These are phyloP conservation scores for Purshia tridentata DNA, from an alignment of 306 rosid species.

Conservation along the genomic window DNA sequence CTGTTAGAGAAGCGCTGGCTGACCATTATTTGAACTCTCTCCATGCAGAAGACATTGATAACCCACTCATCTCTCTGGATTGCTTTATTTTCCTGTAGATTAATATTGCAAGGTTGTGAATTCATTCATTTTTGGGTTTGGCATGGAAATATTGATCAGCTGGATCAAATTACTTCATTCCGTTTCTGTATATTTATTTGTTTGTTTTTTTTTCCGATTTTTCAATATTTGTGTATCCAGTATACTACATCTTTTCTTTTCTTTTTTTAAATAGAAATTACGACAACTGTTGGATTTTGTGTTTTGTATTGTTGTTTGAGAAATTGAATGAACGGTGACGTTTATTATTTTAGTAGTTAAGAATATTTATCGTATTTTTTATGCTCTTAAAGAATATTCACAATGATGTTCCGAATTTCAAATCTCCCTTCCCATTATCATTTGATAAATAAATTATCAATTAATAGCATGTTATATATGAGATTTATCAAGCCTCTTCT, in stretches of 20 bases:
- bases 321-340: too few relatives aligned
- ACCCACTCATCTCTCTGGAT: constrained; percentile 81
- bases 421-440: too few relatives aligned
- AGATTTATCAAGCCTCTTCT: too few relatives aligned
- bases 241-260: background rate
- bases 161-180: background rate
- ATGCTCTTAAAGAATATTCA: too few relatives aligned
- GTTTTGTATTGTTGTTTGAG: too few relatives aligned
- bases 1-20: constrained; percentile 49
- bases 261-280: background rate
- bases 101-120: constrained; percentile 3
- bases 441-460: too few relatives aligned
- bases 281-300: too few relatives aligned
- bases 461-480: too few relatives aligned
- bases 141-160: background rate
- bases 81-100: constrained; percentile 84
- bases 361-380: too few relatives aligned
- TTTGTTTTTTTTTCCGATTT: background rate
- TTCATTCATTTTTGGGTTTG: constrained; percentile 7
- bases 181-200: background rate
- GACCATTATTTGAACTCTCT: constrained; percentile 33
- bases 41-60: constrained; percentile 65
- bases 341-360: too few relatives aligned
- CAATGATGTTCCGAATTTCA: too few relatives aligned
- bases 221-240: background rate